phyloP scores from a whole-genome alignment of 176 grass and related monocot genomes.

The Cenchrus americanus region DNA sequence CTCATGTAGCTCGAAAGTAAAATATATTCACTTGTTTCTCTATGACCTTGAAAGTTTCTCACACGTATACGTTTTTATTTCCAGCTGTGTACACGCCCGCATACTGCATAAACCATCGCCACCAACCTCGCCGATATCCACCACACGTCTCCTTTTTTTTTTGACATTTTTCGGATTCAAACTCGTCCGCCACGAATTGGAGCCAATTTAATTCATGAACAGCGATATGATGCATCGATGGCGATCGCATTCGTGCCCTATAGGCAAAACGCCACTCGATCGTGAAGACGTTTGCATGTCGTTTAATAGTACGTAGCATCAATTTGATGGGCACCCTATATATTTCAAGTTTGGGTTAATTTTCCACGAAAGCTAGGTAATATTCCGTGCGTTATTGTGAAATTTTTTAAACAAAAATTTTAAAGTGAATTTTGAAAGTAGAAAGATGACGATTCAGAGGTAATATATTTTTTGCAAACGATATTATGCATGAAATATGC shows the following conservation, averaged over 20 bases:
- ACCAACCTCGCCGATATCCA: conserved; percentile 13
- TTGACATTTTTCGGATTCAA: conserved; percentile 13
- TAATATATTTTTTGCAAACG: too few relatives aligned
- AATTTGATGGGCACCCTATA: too few relatives aligned
- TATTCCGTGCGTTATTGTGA: too few relatives aligned
- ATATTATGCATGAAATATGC: too few relatives aligned
- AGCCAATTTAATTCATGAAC: neutral
- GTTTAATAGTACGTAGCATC: neutral
- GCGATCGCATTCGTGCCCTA: neutral
- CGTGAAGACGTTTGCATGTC: neutral
- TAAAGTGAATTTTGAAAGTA: too few relatives aligned
- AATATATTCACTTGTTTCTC: neutral
- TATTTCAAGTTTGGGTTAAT: too few relatives aligned
- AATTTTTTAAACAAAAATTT: too few relatives aligned
- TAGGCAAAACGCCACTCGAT: neutral
- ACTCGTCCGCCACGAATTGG: neutral
- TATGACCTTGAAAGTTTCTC: neutral
- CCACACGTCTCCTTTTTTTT: neutral
- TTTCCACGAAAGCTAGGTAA: too few relatives aligned
- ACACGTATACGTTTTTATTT: neutral
- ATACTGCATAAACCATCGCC: neutral
- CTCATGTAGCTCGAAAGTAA: too few relatives aligned
- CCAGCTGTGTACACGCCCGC: neutral
- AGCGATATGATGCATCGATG: neutral
- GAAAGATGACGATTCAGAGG: too few relatives aligned